phyloP scores from a whole-genome alignment of 176 grass and related monocot genomes.

The Stipa capillata region DNA sequence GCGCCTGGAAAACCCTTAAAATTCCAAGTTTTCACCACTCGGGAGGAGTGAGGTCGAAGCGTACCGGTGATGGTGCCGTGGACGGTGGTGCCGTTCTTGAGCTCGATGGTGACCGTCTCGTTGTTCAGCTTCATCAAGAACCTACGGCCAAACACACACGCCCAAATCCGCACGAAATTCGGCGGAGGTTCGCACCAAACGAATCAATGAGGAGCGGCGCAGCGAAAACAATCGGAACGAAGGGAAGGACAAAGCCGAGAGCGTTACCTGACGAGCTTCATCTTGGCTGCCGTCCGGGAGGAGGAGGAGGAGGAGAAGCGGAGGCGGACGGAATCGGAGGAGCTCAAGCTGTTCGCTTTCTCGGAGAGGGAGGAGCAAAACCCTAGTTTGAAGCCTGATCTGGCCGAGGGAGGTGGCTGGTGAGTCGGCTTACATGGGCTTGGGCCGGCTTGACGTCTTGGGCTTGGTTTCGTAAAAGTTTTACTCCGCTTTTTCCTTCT shows the following conservation, averaged over 20 bases:
- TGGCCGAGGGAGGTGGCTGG: background rate
- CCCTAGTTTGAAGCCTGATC: conserved; percentile 48
- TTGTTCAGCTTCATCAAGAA: conserved; percentile 99
- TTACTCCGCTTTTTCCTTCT: background rate
- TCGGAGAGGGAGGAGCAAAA: conserved; percentile 36
- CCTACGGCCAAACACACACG: conserved; percentile 20
- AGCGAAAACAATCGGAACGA: background rate
- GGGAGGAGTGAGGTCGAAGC: background rate
- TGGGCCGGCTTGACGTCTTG: background rate
- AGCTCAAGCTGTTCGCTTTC: conserved; percentile 24
- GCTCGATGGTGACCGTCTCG: conserved; percentile 92
- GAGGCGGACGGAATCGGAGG: conserved; percentile 4
- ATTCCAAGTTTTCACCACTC: background rate
- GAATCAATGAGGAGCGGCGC: background rate
- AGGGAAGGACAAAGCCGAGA: background rate
- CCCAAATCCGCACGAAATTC: conserved; percentile 20
- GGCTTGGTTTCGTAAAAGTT: too few relatives aligned
- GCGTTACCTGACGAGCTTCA: conserved; percentile 94
- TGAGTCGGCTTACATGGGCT: conserved; percentile 10
- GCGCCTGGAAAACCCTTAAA: background rate
- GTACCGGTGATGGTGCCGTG: conserved; percentile 88
- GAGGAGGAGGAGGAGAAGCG: background rate
- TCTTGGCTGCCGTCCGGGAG: conserved; percentile 25
- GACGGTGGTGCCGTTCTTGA: conserved; percentile 93
- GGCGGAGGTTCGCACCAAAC: background rate